Percentiles rank a stretch among this genome's conserved stretches.
These are phyloP conservation scores for Grifola frondosa DNA, from an alignment of 1,284 basidiomycete genomes.

Conservation along the genomic window DNA sequence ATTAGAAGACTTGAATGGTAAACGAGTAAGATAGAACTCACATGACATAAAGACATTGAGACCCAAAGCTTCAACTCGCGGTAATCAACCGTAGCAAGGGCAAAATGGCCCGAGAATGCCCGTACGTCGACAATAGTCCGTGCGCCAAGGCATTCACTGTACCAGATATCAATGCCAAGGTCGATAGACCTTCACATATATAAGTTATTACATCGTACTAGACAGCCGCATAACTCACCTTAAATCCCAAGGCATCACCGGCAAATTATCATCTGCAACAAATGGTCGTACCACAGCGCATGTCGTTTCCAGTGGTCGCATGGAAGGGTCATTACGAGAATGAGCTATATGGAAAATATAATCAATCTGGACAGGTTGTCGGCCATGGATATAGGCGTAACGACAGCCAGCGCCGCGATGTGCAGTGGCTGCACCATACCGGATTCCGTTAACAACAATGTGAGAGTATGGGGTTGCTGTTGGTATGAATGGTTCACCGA, in stretches of 20 bases:
- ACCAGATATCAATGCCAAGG: background rate
- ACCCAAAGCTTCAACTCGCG: background rate
- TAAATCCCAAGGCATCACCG: background rate
- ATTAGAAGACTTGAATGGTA: background rate
- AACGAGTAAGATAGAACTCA: background rate
- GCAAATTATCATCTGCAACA: background rate
- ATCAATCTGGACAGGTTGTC: background rate
- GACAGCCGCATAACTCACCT: background rate
- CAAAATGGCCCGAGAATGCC: background rate
- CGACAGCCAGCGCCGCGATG: background rate
- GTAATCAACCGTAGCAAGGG: background rate
- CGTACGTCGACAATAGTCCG: background rate
- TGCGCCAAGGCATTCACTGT: background rate
- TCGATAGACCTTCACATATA: background rate
- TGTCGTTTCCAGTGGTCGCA: background rate
- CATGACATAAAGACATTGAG: constrained; percentile 1
- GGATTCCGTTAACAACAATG: background rate
- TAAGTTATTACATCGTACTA: background rate
- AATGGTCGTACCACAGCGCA: constrained; percentile 1
- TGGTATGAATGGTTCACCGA: constrained; percentile 2
- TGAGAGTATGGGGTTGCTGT: background rate
- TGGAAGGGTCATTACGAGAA: background rate
- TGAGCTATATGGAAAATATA: background rate
- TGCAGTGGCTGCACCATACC: background rate
- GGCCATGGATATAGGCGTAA: constrained; percentile 2